phyloP scores from a whole-genome alignment of 2,329 filamentous ascomycete genomes.

The Venturia nashicola region DNA sequence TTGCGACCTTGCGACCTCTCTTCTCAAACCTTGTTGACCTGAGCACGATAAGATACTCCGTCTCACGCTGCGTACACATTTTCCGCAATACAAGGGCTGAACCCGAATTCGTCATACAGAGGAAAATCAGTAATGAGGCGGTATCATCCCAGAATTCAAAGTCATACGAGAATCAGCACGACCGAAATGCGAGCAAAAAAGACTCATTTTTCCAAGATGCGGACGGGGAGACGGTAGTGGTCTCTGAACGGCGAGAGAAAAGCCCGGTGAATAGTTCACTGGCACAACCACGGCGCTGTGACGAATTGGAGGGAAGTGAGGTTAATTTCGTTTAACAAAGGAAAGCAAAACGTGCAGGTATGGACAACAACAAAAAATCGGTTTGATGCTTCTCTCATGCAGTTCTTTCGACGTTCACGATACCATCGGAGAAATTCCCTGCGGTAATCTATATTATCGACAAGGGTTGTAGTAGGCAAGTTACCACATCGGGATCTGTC shows the following conservation, averaged over 20 bases:
- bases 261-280: neutral
- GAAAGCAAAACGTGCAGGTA: neutral
- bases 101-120: neutral
- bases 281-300: neutral
- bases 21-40: constrained; percentile 2
- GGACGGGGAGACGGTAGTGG: neutral
- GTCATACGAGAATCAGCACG: neutral
- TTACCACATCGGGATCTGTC: no score
- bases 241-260: neutral
- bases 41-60: neutral
- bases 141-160: neutral
- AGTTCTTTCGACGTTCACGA: no score
- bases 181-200: neutral
- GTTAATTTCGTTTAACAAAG: neutral
- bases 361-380: no score
- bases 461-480: no score
- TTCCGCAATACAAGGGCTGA: neutral
- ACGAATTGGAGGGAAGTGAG: neutral
- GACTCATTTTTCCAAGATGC: neutral
- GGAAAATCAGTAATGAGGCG: neutral
- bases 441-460: no score
- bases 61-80: neutral
- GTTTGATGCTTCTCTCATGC: no score
- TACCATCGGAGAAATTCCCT: no score
- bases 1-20: constrained; percentile 12